Base-by-base conservation (phyloP, 352 stramenopile genomes). In the Pythium monospermum region DNA sequence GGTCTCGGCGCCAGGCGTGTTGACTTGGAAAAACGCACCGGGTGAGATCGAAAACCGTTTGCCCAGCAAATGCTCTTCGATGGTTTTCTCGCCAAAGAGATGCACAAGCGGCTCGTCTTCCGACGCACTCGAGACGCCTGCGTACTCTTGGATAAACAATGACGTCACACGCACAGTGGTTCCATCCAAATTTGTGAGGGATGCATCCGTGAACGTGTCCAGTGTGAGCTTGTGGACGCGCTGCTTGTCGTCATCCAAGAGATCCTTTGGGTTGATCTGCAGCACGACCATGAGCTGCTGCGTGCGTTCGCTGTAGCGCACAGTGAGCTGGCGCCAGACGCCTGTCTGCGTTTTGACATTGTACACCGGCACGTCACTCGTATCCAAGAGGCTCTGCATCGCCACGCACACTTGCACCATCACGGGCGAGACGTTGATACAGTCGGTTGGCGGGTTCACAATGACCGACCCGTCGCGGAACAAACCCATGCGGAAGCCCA, bases 21-120 rank as follows among this genome's bases (percentile, higher is more conserved):
- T 99, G 4, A 98, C 96, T 51, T 97, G 89, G 73, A 98, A 98
- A 71, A 98, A 98, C 3, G 93, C 93, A 7, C 80, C 77, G 2
- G 93, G 87, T 2, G 89, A 97, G 25, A 98, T 81, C 5, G 65
- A 81, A 63, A 98, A 98, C 38, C 75, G 73, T 65, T 93, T 83
- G n/a, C 75, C 86, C 21, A 96, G 61, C 38, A 98, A 54, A 13
- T 87, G 59, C 44, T 97, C 88, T 46, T 91, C 74, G 19, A 97
- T 86, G 31, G 70, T 75, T 13, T 61, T 63, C 22, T 74, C 61
- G 19, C 89, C 89, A 53, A 69, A 86, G 22, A 93, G 56, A 48
- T 88, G 77, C 25, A 73, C 45, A 8, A 98, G 83, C 13, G 90
- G 91, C 64, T 97, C 83, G 47, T 97, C 79, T 23, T 95, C 86